phyloP scores from a whole-genome alignment of 768 basidiomycete genomes.

The Leccinum uliginosum region DNA sequence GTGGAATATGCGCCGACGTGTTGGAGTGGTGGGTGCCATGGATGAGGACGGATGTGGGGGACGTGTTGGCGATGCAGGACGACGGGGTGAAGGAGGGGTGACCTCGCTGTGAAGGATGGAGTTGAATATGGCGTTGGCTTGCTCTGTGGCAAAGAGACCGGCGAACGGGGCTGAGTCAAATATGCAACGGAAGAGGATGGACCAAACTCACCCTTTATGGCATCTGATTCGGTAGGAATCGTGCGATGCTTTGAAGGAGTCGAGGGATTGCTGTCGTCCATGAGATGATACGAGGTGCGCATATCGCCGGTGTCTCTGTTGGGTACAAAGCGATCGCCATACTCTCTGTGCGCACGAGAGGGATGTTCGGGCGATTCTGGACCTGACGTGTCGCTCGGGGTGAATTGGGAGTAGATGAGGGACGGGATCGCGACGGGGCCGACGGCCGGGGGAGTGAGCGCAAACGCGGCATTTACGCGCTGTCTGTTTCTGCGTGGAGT shows the following conservation, averaged over 20 bases:
- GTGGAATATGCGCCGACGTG: conserved; percentile 58
- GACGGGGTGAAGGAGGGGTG: conserved; percentile 61
- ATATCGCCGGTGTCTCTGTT: conserved; percentile 56
- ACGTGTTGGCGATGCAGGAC: conserved; percentile 59
- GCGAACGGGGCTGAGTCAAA: background rate
- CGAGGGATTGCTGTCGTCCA: conserved; percentile 50
- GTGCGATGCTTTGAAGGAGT: conserved; percentile 60
- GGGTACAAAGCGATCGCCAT: conserved; percentile 62
- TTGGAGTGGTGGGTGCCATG: conserved; percentile 41
- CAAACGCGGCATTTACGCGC: conserved; percentile 53
- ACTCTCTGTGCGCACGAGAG: conserved; percentile 36
- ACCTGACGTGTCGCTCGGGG: conserved; percentile 46
- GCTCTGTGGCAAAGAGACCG: conserved; percentile 44
- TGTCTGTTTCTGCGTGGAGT: conserved; percentile 48
- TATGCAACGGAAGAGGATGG: background rate
- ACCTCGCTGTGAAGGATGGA: conserved; percentile 76
- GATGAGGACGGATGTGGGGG: conserved; percentile 36
- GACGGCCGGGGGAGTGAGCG: conserved; percentile 30
- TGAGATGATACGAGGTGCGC: conserved; percentile 57
- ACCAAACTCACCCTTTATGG: conserved; percentile 56
- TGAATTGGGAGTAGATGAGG: conserved; percentile 48
- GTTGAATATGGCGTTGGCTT: conserved; percentile 80
- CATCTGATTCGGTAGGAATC: conserved; percentile 68
- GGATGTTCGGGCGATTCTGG: conserved; percentile 40
- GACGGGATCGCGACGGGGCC: conserved; percentile 49